Base-by-base conservation (phyloP, 2,329 filamentous ascomycete genomes). In the Akanthomyces dipterigenus region DNA sequence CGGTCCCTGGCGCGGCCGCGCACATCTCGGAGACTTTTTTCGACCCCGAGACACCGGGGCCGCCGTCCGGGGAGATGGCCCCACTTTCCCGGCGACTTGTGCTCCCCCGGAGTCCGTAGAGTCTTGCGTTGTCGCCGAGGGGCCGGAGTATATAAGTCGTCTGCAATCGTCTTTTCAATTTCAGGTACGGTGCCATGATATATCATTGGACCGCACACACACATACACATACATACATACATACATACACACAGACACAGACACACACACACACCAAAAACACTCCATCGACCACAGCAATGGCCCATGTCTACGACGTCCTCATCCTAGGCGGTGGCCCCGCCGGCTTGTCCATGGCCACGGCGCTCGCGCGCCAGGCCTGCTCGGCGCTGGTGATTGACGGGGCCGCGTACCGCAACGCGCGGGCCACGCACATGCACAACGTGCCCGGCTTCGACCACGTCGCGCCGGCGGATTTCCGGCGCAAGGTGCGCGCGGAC, bases 321-420 rank as follows among this genome's bases (percentile, higher is more conserved):
- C 76, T 84, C 58, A 74, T 84, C 62, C 74, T 84, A 42, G 82
- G 82, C 46, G 80, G 78, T 51, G 82, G 82, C 2, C 80, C 81
- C 3, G 76, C 78, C 1, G 81, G 82, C 16, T 74, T 84, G 2
- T 75, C 77, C 46, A 74, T 76, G 11, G 75, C 81, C 34, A 74
- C 75, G 28, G 71, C 72, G 45, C 75, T 84, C 24, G 79, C 78
- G 3, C 79, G 82, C 22, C 80, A 82, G 48, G 72, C 76, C 20
- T 75, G 78, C 63, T 77, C 70, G 2, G 75, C 78, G 0, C 68
- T 82, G 9, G 69, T 85, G 46, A 76, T 84, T 60, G 80, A 83
- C 70, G 79, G 76, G 4, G 73, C 74, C 14, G 68, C 75, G 1
- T 85, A 82, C 66, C 79, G 81, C 64, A 84, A 84, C 67, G 75